Percentiles rank a stretch among this genome's conserved stretches.
These are phyloP conservation scores for Capsicum baccatum DNA, from an alignment of 257 asterid genomes.

Conservation along the genomic window DNA sequence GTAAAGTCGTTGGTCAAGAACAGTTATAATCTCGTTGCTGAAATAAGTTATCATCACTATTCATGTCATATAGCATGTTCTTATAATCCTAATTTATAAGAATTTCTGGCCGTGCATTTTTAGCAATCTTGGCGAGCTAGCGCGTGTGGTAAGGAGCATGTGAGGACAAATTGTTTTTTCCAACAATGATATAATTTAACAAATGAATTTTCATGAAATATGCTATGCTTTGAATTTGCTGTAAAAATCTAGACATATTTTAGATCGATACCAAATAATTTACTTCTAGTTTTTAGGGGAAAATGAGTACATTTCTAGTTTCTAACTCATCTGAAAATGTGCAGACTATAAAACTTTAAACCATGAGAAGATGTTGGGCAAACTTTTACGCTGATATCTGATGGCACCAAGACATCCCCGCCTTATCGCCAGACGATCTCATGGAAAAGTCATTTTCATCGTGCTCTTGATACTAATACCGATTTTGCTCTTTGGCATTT, in stretches of 20 bases:
- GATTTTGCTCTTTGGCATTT: constrained; percentile 44
- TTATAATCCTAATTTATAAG: background rate
- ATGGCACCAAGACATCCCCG: constrained; percentile 66
- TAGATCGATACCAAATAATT: too few species aligned
- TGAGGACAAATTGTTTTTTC: background rate
- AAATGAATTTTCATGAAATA: too few species aligned
- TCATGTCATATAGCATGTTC: background rate
- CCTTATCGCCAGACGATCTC: constrained; percentile 47
- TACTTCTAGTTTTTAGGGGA: too few species aligned
- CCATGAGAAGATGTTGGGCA: constrained; percentile 37
- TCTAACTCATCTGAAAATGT: constrained; percentile 15
- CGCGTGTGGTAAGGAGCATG: background rate
- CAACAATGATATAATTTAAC: too few species aligned
- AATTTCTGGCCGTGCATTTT: background rate
- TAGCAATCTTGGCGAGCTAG: background rate
- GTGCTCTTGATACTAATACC: constrained; percentile 55
- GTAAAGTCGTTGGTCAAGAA: background rate
- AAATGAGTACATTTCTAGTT: too few species aligned
- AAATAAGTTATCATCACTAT: background rate
- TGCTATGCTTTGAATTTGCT: too few species aligned
- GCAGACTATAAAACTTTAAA: constrained; percentile 51
- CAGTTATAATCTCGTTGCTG: background rate
- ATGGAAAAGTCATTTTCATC: constrained; percentile 43
- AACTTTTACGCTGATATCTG: constrained; percentile 33
- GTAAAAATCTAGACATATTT: too few species aligned